Evolutionary conservation across 2,329 filamentous ascomycete species (phyloP).

Genomic region (Diaporthe nobilis): DNA sequence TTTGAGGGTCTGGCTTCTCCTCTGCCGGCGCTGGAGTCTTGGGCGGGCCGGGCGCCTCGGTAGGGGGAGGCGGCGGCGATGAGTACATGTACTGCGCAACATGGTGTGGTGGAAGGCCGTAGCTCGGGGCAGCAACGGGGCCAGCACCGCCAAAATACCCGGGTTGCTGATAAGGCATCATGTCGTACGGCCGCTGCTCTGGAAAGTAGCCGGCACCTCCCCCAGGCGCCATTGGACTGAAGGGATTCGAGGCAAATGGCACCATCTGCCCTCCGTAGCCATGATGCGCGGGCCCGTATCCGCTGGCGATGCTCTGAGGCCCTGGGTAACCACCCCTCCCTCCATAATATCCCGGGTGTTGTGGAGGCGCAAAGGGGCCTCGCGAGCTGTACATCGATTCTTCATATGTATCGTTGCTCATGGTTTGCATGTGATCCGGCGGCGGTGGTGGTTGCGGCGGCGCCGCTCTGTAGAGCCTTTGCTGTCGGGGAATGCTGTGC

Average conservation of each 20-base stretch:
- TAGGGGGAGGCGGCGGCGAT: slow-evolving; percentile 57
- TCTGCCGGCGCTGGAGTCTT: slow-evolving; percentile 56
- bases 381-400: slow-evolving; percentile 59
- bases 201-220: slow-evolving; percentile 59
- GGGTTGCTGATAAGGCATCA: slow-evolving; percentile 64
- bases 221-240: slow-evolving; percentile 56
- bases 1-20: slow-evolving; percentile 65
- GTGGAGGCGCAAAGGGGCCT: slow-evolving; percentile 51
- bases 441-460: slow-evolving; percentile 61
- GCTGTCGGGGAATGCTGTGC: slow-evolving; percentile 55
- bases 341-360: slow-evolving; percentile 50
- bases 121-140: slow-evolving; percentile 42
- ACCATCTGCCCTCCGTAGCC: slow-evolving; percentile 60
- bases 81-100: slow-evolving; percentile 58
- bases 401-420: slow-evolving; percentile 75
- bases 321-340: slow-evolving; percentile 53
- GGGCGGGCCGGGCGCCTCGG: slow-evolving; percentile 57
- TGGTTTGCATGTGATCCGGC: slow-evolving; percentile 46
- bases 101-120: slow-evolving; percentile 51
- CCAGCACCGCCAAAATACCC: slow-evolving; percentile 52
- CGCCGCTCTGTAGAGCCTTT: slow-evolving; percentile 45
- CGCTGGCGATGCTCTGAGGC: slow-evolving; percentile 62
- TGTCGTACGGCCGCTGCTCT: slow-evolving; percentile 60
- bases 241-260: slow-evolving; percentile 63
- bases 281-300: slow-evolving; percentile 56